Base-by-base conservation (phyloP, 2,329 filamentous ascomycete genomes). In the Botrytis cinerea region DNA sequence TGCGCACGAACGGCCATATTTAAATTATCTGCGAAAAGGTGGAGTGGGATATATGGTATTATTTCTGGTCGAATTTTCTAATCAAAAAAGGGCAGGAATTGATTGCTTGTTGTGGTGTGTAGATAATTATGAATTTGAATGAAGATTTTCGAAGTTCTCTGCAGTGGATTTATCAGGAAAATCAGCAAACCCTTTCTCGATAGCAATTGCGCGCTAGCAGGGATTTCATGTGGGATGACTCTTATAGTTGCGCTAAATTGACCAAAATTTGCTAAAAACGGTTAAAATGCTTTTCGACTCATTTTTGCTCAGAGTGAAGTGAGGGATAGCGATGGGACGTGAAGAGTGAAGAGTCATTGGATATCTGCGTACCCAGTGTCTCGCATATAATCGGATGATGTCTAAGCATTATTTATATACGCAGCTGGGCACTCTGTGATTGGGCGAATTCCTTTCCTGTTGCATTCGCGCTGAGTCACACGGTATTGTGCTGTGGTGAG, bases 1-100 rank as follows among this genome's bases (percentile, higher is more conserved):
- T 94, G 89, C 78, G 90, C 89, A 81, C 90, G 88, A 74, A 91
- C 89, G 81, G 90, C 89, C 90, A 91, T 91, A 81, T 79, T 85
- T 79, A 46, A 71, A 45, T n/a, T 51, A 28, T 43, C 45, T 38
- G 54, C 18, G 35, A 69, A 69, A 57, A 3, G 1, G 1, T 32
- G 35, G 9, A 57, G 6, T 45, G 22, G 35, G 12, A 6, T 69
- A 43, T 69, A 25, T 69, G 48, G 54, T 9, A 22, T 32, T 57
- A 12, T 69, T 57, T 45, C 35, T 45, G 66, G 35, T 25, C 8
- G n/a, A 20, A 10, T 10, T 28, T 22, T 32, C 35, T 32, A 25
- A 32, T 57, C 48, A 40, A 51, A 32, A 59, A 28, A 4, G 18
- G n/a, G 22, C 43, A 59, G 25, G 35, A 16, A 57, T 57, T 57